A percentile compares a stretch with the other conserved stretches of the same genome.
These are phyloP conservation scores for Collariella sp. DNA, from an alignment of 495 filamentous ascomycete genomes.

Conservation along the genomic window DNA sequence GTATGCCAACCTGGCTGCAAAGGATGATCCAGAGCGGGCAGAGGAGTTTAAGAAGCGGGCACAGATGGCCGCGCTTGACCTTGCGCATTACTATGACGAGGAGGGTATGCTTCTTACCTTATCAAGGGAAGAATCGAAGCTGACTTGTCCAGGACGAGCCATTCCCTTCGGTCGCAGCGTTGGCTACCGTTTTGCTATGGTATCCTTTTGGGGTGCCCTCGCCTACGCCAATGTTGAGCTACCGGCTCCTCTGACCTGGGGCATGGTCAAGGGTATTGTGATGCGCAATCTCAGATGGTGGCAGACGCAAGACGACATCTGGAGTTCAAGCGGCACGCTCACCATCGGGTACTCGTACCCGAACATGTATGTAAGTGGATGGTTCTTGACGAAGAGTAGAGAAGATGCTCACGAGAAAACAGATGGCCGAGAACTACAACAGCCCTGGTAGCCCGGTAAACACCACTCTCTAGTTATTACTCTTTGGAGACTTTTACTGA, in stretches of 20 bases:
- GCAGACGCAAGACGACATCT: conserved; percentile 64
- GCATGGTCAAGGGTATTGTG: conserved; percentile 66
- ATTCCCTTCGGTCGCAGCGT: conserved; percentile 71
- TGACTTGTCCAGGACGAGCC: conserved; percentile 36
- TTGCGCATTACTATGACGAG: conserved; percentile 65
- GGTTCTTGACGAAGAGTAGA: background rate
- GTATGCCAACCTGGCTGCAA: conserved; percentile 63
- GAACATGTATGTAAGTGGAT: conserved; percentile 56
- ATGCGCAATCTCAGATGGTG: conserved; percentile 71
- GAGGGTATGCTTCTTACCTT: conserved; percentile 34
- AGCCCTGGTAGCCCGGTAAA: conserved; percentile 50
- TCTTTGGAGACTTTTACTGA: background rate
- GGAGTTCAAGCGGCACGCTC: conserved; percentile 61
- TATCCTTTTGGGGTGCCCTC: conserved; percentile 69
- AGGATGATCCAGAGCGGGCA: conserved; percentile 57
- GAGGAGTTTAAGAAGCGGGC: conserved; percentile 62
- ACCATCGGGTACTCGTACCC: conserved; percentile 72
- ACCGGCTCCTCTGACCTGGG: conserved; percentile 62
- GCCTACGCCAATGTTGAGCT: conserved; percentile 67
- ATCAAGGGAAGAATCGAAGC: background rate
- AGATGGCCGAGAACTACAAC: conserved; percentile 71
- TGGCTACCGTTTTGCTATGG: conserved; percentile 75
- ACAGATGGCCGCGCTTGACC: conserved; percentile 54
- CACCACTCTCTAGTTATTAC: background rate
- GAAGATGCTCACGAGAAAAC: background rate